A percentile compares a stretch with the other conserved stretches of the same genome.
Conservation (phyloP, 352 stramenopile species). For the Globisporangium alternatum region DNA sequence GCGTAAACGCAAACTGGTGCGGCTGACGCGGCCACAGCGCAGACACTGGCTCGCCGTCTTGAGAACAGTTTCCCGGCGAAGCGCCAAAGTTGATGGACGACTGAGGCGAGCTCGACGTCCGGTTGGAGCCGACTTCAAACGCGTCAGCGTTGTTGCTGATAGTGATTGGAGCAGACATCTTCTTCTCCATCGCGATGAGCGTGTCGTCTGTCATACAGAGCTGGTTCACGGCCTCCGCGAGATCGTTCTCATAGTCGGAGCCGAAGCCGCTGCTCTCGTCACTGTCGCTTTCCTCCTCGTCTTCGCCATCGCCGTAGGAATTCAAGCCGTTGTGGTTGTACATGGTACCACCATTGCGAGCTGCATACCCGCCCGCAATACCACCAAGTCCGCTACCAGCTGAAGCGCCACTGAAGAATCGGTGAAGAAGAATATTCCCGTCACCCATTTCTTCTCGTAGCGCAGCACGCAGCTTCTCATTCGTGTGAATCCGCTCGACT, state of each 20-base stretch:
- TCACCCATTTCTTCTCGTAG: slow-evolving; percentile 57
- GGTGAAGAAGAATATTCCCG: slow-evolving; percentile 43
- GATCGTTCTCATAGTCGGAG: slow-evolving; percentile 69
- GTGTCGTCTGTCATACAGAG: slow-evolving; percentile 62
- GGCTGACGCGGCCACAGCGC: slow-evolving; percentile 77
- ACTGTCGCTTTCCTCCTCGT: slow-evolving; percentile 14
- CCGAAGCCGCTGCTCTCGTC: slow-evolving; percentile 50
- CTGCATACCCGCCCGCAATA: background rate
- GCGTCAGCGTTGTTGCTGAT: slow-evolving; percentile 29
- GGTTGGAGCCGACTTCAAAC: slow-evolving; percentile 25
- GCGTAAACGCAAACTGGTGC: slow-evolving; percentile 83
- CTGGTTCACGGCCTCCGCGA: slow-evolving; percentile 65
- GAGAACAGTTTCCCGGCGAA: slow-evolving; percentile 56
- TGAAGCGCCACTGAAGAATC: slow-evolving; percentile 29
- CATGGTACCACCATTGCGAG: background rate
- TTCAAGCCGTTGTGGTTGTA: slow-evolving; percentile 6
- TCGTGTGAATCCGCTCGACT: slow-evolving; percentile 67
- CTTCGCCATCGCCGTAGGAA: slow-evolving; percentile 17
- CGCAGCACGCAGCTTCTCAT: slow-evolving; percentile 56
- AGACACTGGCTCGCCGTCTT: slow-evolving; percentile 70
- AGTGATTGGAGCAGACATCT: slow-evolving; percentile 51
- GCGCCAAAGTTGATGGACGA: slow-evolving; percentile 64
- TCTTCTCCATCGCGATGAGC: slow-evolving; percentile 44
- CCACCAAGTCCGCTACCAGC: slow-evolving; percentile 5
- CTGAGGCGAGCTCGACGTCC: slow-evolving; percentile 54